A percentile compares a stretch with the other conserved stretches of the same genome.
Conservation (phyloP, 2,329 filamentous ascomycete genomes). For the Aureobasidium subglaciale region DNA sequence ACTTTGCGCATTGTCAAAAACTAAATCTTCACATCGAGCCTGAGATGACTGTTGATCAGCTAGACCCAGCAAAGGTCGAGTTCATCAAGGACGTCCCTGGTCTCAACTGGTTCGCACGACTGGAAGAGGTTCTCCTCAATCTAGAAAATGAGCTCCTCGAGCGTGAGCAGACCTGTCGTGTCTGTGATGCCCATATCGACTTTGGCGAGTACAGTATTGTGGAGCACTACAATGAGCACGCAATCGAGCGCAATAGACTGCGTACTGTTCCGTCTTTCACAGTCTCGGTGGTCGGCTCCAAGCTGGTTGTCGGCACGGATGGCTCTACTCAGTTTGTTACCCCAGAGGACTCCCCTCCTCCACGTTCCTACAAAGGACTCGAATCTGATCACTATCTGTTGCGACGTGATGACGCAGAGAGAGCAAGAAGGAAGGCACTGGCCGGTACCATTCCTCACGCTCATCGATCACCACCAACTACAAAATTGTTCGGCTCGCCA, state of each 20-base stretch:
- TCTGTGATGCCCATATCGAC: slow-evolving; percentile 2
- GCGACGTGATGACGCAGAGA: too few relatives aligned
- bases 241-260: background rate
- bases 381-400: too few relatives aligned
- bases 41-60: background rate
- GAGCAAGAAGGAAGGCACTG: too few relatives aligned
- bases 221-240: slow-evolving; percentile 4
- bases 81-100: background rate
- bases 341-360: too few relatives aligned
- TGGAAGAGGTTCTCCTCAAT: background rate
- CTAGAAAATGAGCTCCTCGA: slow-evolving; percentile 13
- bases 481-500: too few relatives aligned
- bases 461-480: too few relatives aligned
- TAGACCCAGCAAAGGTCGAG: background rate
- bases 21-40: background rate
- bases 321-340: too few relatives aligned
- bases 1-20: background rate
- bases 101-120: background rate
- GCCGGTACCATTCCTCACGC: too few relatives aligned
- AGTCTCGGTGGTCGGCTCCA: too few relatives aligned
- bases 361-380: too few relatives aligned
- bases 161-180: slow-evolving; percentile 2
- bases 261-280: too few relatives aligned
- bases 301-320: too few relatives aligned
- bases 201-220: background rate